These are phyloP conservation scores for Luzula sylvatica DNA, from an alignment of 176 grass and related monocot species.

Conservation along the genomic window DNA sequence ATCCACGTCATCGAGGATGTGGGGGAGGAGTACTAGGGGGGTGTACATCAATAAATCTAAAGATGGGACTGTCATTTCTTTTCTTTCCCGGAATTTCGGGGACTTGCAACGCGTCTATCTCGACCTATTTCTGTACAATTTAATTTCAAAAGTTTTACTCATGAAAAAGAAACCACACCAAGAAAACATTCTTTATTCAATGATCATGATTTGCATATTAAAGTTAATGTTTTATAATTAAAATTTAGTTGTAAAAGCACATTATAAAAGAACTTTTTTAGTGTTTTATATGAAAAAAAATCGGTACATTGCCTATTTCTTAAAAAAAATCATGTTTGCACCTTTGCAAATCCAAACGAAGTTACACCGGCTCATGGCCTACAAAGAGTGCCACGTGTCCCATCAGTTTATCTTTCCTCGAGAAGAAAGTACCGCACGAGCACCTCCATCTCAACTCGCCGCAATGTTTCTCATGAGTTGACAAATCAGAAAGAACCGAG, in stretches of 20 bases:
- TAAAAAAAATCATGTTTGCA: background rate
- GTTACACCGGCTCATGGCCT: conserved; percentile 16
- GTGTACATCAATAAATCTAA: too few species aligned
- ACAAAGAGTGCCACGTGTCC: conserved; percentile 26
- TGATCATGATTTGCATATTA: too few species aligned
- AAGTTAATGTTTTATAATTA: too few species aligned
- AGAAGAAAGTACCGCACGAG: conserved; percentile 30
- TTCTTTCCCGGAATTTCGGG: too few species aligned
- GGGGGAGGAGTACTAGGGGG: too few species aligned
- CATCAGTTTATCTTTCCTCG: conserved; percentile 32
- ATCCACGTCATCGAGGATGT: too few species aligned
- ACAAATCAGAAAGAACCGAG: conserved; percentile 25
- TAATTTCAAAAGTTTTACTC: background rate
- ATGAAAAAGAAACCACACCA: background rate
- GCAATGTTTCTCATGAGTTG: conserved; percentile 29
- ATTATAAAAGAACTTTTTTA: background rate
- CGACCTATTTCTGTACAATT: too few species aligned
- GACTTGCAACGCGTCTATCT: too few species aligned
- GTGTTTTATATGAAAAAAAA: too few species aligned
- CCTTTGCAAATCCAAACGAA: background rate
- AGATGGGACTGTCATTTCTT: too few species aligned
- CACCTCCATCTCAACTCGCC: conserved; percentile 27
- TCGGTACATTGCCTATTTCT: too few species aligned
- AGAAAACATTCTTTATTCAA: too few species aligned
- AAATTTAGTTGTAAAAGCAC: background rate